Percentiles rank a stretch among this genome's conserved stretches.
Evolutionary conservation across 2,329 filamentous ascomycete genomes (phyloP).

Genomic region (Leptodontidium sp.): DNA sequence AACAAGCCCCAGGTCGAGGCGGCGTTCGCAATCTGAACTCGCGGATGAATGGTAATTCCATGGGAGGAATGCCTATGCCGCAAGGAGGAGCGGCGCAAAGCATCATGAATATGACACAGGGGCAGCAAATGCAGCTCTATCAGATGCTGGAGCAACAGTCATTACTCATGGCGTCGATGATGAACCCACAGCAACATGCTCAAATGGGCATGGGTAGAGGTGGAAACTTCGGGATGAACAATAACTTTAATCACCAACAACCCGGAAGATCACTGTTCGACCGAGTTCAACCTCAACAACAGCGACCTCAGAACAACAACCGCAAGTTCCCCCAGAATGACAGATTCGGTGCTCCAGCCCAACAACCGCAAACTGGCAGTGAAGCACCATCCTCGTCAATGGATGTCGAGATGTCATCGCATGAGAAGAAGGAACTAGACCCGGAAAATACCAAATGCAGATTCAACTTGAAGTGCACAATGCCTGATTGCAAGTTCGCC

Average conservation of each 20-base stretch:
- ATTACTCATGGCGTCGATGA: conserved; percentile 81
- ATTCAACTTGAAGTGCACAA: conserved; percentile 88
- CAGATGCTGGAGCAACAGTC: conserved; percentile 86
- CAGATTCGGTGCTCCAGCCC: conserved; percentile 36
- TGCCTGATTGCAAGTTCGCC: conserved; percentile 89
- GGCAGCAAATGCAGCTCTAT: conserved; percentile 78
- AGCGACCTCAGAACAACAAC: conserved; percentile 33
- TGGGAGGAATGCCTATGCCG: conserved; percentile 52
- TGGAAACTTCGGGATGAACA: conserved; percentile 58
- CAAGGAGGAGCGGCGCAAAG: conserved; percentile 53
- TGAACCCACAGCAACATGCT: conserved; percentile 58
- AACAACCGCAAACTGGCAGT: conserved; percentile 23
- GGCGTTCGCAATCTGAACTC: conserved; percentile 52
- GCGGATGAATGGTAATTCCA: conserved; percentile 54
- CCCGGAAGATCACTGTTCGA: conserved; percentile 75
- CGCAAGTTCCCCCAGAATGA: conserved; percentile 32
- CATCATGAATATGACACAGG: conserved; percentile 63
- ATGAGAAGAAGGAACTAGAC: conserved; percentile 58
- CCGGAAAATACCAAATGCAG: conserved; percentile 80
- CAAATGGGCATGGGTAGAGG: conserved; percentile 55
- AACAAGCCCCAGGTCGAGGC: conserved; percentile 48
- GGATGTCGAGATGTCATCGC: conserved; percentile 68
- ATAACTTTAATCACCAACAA: conserved; percentile 52
- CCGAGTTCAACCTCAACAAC: conserved; percentile 62
- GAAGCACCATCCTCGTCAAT: conserved; percentile 47